Conservation (phyloP, 2,329 filamentous ascomycete species). For the Ophiosphaerella korrae region DNA sequence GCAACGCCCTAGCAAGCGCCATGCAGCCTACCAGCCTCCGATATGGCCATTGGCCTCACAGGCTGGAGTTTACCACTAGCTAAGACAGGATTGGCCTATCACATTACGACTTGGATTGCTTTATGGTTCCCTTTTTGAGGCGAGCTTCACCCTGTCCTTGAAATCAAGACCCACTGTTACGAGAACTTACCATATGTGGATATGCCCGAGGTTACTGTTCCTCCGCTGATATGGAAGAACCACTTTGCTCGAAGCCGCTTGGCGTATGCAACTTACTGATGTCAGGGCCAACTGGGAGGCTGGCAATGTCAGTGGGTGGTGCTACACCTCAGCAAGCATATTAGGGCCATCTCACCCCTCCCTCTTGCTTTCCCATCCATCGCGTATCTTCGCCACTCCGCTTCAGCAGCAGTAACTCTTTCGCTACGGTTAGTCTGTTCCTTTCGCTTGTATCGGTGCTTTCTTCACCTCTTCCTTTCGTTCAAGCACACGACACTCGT, state of each 20-base stretch:
- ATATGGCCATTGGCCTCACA: constrained; percentile 12
- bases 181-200: constrained; percentile 15
- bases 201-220: constrained; percentile 7
- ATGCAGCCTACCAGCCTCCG: constrained; percentile 17
- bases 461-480: constrained; percentile 13
- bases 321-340: constrained; percentile 23
- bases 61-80: constrained; percentile 15
- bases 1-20: constrained; percentile 20
- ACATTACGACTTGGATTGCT: constrained; percentile 7
- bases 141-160: constrained; percentile 18
- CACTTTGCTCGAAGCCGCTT: constrained; percentile 29
- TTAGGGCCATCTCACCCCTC: constrained; percentile 27
- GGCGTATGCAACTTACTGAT: constrained; percentile 39
- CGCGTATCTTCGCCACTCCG: constrained; percentile 22
- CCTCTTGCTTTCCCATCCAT: constrained; percentile 13
- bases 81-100: constrained; percentile 20
- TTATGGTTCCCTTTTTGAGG: constrained; percentile 18
- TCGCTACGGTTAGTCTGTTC: constrained; percentile 46
- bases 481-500: constrained; percentile 14
- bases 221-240: constrained; percentile 15
- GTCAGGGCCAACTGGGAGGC: constrained; percentile 18
- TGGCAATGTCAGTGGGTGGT: constrained; percentile 24
- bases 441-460: constrained; percentile 33
- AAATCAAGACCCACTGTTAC: constrained; percentile 22
- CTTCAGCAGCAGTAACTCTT: constrained; percentile 39